Evolutionary conservation across 108 stramenopile genomes (phyloP).

Genomic region (Parmales sp.): DNA sequence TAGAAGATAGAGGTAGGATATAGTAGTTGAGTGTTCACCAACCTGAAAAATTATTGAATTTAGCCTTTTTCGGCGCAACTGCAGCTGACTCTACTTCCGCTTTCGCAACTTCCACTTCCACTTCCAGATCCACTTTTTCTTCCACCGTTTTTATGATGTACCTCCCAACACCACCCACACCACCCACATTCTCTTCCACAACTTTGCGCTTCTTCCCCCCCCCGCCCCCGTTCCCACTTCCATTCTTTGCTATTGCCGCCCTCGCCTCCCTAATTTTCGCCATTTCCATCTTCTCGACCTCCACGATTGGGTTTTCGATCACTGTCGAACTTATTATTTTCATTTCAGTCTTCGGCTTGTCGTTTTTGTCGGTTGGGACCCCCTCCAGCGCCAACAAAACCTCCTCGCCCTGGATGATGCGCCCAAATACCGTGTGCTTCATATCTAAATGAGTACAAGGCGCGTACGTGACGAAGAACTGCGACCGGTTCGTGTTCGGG

Average conservation of each 20-base stretch:
- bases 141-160: background rate
- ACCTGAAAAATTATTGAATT: no score
- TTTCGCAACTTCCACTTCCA: background rate
- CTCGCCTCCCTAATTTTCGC: conserved; percentile 17
- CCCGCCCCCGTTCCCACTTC: background rate
- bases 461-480: conserved; percentile 93
- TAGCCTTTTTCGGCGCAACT: no score
- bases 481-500: conserved; percentile 68
- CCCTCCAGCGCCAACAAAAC: conserved; percentile 46
- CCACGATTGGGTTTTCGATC: background rate
- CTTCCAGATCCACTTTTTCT: background rate
- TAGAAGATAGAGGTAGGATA: no score
- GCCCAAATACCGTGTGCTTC: conserved; percentile 92
- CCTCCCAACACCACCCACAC: conserved; percentile 5
- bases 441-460: conserved; percentile 79
- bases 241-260: conserved; percentile 13
- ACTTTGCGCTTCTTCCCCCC: background rate
- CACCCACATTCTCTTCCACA: background rate
- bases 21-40: no score
- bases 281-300: background rate
- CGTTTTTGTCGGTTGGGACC: conserved; percentile 73
- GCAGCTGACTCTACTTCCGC: no score
- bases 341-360: conserved; percentile 50
- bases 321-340: conserved; percentile 31
- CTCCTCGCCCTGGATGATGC: conserved; percentile 74